Conservation (phyloP, 1,139 yeast species). For the Sugiyamaella neomexicana region DNA sequence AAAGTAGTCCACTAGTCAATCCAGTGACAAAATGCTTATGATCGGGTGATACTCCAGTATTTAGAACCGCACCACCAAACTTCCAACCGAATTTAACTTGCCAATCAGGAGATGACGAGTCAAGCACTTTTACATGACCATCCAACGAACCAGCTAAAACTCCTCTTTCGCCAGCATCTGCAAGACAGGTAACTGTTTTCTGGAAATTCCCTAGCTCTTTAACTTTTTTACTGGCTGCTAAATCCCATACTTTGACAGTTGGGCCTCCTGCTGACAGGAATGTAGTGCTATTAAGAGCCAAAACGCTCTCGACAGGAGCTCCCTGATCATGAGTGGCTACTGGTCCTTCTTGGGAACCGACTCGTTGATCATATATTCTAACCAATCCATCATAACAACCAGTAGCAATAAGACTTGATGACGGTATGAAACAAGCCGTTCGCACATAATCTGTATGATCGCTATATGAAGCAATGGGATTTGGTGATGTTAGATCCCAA, state of each 20-base stretch:
- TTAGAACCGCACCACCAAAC: slow-evolving; percentile 87
- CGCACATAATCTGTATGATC: slow-evolving; percentile 90
- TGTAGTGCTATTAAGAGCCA: slow-evolving; percentile 76
- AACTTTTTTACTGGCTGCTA: slow-evolving; percentile 68
- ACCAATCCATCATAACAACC: slow-evolving; percentile 93
- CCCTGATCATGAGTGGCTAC: slow-evolving; percentile 56
- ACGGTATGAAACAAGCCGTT: slow-evolving; percentile 76
- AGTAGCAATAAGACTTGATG: slow-evolving; percentile 75
- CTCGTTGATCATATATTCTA: slow-evolving; percentile 83
- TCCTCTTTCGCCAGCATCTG: slow-evolving; percentile 65
- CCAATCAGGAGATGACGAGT: slow-evolving; percentile 71
- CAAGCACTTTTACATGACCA: slow-evolving; percentile 96
- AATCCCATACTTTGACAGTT: slow-evolving; percentile 86
- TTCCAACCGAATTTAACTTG: slow-evolving; percentile 97
- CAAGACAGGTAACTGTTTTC: slow-evolving; percentile 85
- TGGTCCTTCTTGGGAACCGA: slow-evolving; percentile 45
- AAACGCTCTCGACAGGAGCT: slow-evolving; percentile 86
- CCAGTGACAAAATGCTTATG: slow-evolving; percentile 94
- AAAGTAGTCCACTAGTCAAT: slow-evolving; percentile 80
- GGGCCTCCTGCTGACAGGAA: slow-evolving; percentile 85
- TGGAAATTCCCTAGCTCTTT: slow-evolving; percentile 77
- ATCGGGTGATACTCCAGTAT: slow-evolving; percentile 88
- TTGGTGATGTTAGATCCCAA: slow-evolving; percentile 80
- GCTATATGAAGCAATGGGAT: slow-evolving; percentile 65
- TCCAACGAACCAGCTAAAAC: slow-evolving; percentile 90